Evolutionary conservation across 1,284 basidiomycete species (phyloP), one percentile per base, ranked within the genome.

Genomic region (Sporisorium graminicola): DNA sequence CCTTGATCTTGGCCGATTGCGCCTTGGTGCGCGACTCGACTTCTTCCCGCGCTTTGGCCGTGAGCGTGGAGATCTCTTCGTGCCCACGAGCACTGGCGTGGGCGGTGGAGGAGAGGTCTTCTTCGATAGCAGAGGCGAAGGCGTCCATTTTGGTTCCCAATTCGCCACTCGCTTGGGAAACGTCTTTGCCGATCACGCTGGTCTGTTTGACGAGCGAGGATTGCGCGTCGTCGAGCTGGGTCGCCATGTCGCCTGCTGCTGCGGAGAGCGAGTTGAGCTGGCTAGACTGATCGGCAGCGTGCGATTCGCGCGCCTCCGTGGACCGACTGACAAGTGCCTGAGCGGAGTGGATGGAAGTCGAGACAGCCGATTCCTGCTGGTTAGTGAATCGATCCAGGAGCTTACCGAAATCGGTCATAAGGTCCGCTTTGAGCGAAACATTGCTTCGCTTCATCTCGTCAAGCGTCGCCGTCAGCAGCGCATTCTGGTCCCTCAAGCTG

Each of bases 401-500:
- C 7, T 87, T 87, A 0, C 92, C 91, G 62, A 96, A 88, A 40
- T 91, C 90, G 51, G 91, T 89, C 44, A 94, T 86, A 7, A 96
- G 86, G 51, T 92, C 91, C 42, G 91, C 90, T 74, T 91, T 91
- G 2, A 92, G 89, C 56, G 88, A 89, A 29, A 90, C 89, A 0
- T 91, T 89, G 72, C 90, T 91, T 6, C 86, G 82, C 81, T 89
- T 90, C 86, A 95, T 93, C 5, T 89, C 86, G 69, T 91, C 89
- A 3, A 95, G 86, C 68, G 93, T 87, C 26, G 88, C 87, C 1
- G 87, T 86, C 31, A 97, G 88, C 1, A 89, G 85, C n/a, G 88
- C 87, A 80, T 95, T 95, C 83, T 95, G 93, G 53, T 89, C 87
- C 66, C 89, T 89, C 22, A 96, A 87, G 26, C 90, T 90, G 1